A percentile compares a stretch with the other conserved stretches of the same genome.
Conservation (phyloP, 2,329 filamentous ascomycete species). For the Apiospora pterosperma region DNA sequence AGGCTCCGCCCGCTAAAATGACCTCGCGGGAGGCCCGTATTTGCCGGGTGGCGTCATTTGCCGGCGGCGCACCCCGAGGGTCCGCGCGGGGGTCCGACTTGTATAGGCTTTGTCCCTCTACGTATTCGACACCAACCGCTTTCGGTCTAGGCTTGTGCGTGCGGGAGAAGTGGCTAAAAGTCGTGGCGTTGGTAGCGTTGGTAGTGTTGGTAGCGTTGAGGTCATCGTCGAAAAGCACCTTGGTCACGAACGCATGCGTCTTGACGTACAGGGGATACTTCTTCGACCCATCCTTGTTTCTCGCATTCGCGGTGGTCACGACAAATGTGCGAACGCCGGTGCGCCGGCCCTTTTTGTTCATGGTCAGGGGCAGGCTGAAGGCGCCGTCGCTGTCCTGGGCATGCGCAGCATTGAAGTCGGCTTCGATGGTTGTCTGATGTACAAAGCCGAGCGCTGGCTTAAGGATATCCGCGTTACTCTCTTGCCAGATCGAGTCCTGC, state of each 20-base stretch:
- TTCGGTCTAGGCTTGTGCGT: not conserved
- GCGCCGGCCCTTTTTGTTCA: conserved; percentile 26
- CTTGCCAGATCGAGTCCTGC: not conserved
- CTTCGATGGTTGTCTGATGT: not conserved
- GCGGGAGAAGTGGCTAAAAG: no score
- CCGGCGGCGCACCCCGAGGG: not conserved
- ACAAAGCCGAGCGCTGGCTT: not conserved
- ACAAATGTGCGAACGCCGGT: conserved; percentile 54
- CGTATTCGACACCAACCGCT: conserved; percentile 9
- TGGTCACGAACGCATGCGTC: not conserved
- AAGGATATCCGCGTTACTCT: not conserved
- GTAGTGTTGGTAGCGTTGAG: no score
- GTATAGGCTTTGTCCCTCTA: conserved; percentile 10
- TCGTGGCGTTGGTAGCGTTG: no score
- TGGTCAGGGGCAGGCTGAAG: conserved; percentile 4
- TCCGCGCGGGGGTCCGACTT: conserved; percentile 6
- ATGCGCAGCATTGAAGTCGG: conserved; percentile 35
- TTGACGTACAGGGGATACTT: conserved; percentile 50
- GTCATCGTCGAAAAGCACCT: conserved; percentile 1
- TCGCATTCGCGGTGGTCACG: conserved; percentile 29
- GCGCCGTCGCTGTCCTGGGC: not conserved
- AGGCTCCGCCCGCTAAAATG: conserved; percentile 21
- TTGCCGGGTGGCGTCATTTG: not conserved
- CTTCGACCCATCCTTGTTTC: conserved; percentile 38
- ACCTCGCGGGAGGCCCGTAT: conserved; percentile 9